Percentiles rank a stretch among this genome's conserved stretches.
These are phyloP conservation scores for Glomus cerebriforme DNA, from an alignment of 192 early-diverging fungal genomes.

Conservation along the genomic window DNA sequence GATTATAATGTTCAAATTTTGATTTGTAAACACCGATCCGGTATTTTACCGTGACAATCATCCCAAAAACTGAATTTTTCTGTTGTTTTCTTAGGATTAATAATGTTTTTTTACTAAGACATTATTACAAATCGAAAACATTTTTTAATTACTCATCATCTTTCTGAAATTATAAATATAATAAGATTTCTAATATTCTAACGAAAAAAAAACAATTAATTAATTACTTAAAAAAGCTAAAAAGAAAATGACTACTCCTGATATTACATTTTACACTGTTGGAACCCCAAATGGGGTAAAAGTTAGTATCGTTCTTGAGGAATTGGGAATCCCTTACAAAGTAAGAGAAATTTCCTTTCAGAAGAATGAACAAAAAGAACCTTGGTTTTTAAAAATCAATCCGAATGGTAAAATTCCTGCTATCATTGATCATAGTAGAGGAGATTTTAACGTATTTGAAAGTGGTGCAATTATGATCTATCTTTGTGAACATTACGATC, in stretches of 20 bases:
- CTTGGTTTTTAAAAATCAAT: conserved; percentile 55
- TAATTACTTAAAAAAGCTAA: too few species aligned
- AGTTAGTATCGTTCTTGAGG: conserved; percentile 41
- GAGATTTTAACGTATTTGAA: conserved; percentile 59
- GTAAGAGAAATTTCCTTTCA: conserved; percentile 39
- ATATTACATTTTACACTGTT: conserved; percentile 13
- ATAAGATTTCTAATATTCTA: too few species aligned
- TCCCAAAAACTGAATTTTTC: too few species aligned
- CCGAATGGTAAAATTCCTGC: conserved; percentile 56
- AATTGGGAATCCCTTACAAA: conserved; percentile 51
- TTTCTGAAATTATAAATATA: too few species aligned
- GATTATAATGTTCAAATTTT: too few species aligned
- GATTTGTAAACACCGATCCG: too few species aligned
- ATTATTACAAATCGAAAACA: too few species aligned
- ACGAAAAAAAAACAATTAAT: too few species aligned
- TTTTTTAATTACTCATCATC: too few species aligned
- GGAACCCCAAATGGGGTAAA: neutral
- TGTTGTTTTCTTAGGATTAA: too few species aligned
- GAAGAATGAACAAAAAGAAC: conserved; percentile 50
- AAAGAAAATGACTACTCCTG: neutral
- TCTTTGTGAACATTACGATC: conserved; percentile 57
- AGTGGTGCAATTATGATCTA: conserved; percentile 60
- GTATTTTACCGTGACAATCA: too few species aligned
- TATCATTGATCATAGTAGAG: conserved; percentile 52
- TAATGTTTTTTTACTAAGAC: too few species aligned